Conservation (phyloP, 192 early-diverging fungal species). For the Podila horticola region DNA sequence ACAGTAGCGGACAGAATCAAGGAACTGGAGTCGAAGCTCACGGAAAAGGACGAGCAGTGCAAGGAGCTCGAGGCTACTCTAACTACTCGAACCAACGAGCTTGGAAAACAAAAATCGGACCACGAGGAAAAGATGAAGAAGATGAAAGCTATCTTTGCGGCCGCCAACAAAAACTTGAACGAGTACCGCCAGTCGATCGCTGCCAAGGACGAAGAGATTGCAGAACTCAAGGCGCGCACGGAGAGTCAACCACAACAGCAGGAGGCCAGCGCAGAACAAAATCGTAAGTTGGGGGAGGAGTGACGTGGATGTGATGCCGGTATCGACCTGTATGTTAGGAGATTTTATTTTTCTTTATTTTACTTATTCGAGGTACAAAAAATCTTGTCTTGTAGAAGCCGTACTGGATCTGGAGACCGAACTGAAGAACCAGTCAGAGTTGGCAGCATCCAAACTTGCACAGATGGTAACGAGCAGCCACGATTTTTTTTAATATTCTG, state of each 20-base stretch:
- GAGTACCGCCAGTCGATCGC: slow-evolving; percentile 61
- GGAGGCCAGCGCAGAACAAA: slow-evolving; percentile 18
- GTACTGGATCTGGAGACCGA: slow-evolving; percentile 49
- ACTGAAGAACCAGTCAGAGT: slow-evolving; percentile 44
- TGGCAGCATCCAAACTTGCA: slow-evolving; percentile 41
- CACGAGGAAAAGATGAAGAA: slow-evolving; percentile 69
- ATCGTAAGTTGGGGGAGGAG: slow-evolving; percentile 22
- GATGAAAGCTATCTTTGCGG: slow-evolving; percentile 68
- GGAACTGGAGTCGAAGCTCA: slow-evolving; percentile 10
- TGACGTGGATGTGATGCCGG: too few species aligned
- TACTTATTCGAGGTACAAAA: background rate
- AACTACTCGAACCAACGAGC: slow-evolving; percentile 23
- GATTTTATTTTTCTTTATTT: background rate
- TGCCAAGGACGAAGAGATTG: slow-evolving; percentile 56
- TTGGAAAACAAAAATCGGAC: slow-evolving; percentile 53
- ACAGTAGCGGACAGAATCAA: background rate
- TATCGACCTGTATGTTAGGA: too few species aligned
- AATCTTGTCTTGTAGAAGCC: slow-evolving; percentile 30
- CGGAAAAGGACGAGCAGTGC: slow-evolving; percentile 7
- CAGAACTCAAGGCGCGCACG: slow-evolving; percentile 39
- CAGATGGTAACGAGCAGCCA: slow-evolving; percentile 43
- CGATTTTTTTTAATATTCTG: background rate
- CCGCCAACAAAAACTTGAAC: slow-evolving; percentile 64
- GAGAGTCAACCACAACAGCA: slow-evolving; percentile 43
- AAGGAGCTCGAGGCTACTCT: slow-evolving; percentile 15